These are phyloP conservation scores for Arthrobotrys iridis DNA, from an alignment of 2,329 filamentous ascomycete genomes.

Conservation along the genomic window DNA sequence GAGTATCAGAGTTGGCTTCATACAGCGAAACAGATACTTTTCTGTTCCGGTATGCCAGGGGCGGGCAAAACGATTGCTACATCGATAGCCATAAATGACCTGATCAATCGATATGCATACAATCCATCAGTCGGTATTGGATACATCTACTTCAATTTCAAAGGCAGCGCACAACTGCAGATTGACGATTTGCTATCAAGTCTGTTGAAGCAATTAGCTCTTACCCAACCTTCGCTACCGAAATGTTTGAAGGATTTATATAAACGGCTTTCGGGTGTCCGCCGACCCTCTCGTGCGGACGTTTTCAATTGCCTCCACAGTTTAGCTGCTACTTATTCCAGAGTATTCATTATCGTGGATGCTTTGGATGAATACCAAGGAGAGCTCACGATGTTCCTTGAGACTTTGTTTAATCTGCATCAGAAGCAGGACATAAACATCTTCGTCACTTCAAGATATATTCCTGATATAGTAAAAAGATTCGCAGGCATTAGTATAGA, in stretches of 20 bases:
- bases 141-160: background rate
- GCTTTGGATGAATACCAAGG: no score
- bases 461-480: background rate
- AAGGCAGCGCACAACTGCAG: background rate
- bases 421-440: no score
- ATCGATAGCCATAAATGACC: conserved; percentile 63
- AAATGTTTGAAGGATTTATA: background rate
- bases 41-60: conserved; percentile 65
- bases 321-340: no score
- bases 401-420: no score
- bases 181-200: background rate
- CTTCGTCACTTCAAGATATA: no score
- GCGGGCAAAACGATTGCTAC: conserved; percentile 66
- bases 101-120: conserved; percentile 56
- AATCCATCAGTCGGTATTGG: background rate
- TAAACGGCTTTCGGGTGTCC: no score
- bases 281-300: no score
- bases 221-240: background rate
- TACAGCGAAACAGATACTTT: conserved; percentile 58
- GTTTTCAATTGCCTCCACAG: no score
- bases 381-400: no score
- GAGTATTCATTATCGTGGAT: no score
- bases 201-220: background rate
- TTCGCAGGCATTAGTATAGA: background rate
- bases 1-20: conserved; percentile 58